phyloP scores from a whole-genome alignment of 192 early-diverging fungal species.

The Glomus cerebriforme region DNA sequence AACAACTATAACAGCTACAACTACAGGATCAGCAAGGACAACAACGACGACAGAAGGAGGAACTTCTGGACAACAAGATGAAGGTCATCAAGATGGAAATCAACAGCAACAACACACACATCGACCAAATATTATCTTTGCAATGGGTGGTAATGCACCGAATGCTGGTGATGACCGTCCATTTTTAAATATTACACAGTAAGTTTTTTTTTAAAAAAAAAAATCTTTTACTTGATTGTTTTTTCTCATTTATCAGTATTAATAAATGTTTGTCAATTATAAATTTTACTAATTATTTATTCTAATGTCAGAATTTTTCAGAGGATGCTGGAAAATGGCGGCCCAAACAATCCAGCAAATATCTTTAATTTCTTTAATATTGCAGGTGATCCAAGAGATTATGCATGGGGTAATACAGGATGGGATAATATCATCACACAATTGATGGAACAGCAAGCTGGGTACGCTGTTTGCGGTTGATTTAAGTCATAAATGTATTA shows the following conservation, averaged over 20 bases:
- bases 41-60: neutral
- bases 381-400: slow-evolving; percentile 69
- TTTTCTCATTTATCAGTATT: slow-evolving; percentile 28
- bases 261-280: too few relatives aligned
- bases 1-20: slow-evolving; percentile 26
- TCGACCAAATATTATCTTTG: slow-evolving; percentile 33
- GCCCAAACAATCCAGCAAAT: slow-evolving; percentile 17
- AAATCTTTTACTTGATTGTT: neutral
- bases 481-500: neutral
- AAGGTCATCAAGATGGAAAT: neutral
- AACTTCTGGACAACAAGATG: neutral
- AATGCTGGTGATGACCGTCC: neutral
- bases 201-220: neutral
- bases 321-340: slow-evolving; percentile 27
- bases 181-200: neutral
- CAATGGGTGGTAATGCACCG: slow-evolving; percentile 27
- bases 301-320: slow-evolving; percentile 29
- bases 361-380: slow-evolving; percentile 36
- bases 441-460: slow-evolving; percentile 71
- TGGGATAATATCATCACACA: slow-evolving; percentile 90
- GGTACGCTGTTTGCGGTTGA: slow-evolving; percentile 35
- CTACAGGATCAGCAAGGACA: neutral
- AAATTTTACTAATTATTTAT: neutral
- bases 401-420: slow-evolving; percentile 80
- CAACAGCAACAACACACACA: slow-evolving; percentile 7